Evolutionary conservation across 202 grass and related monocot genomes (phyloP).

Genomic region (Setaria italica): DNA sequence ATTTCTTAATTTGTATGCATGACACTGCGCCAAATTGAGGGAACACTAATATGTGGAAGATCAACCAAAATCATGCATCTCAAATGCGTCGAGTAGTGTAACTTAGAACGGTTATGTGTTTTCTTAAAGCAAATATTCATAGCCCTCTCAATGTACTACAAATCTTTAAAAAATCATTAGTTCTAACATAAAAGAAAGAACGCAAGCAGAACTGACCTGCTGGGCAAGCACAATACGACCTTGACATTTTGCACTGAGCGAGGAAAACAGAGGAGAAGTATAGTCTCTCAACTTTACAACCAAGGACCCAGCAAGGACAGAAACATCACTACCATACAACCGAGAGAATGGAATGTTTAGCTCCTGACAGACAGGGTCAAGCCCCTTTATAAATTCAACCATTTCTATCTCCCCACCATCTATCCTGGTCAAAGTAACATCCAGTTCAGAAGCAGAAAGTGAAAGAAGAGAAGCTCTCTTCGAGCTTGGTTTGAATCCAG

Average conservation of each 20-base stretch:
- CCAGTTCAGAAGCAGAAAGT: slow-evolving; percentile 82
- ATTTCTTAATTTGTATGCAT: not conserved
- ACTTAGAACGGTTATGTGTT: not conserved
- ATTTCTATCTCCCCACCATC: slow-evolving; percentile 75
- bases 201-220: slow-evolving; percentile 66
- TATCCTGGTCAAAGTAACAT: slow-evolving; percentile 84
- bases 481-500: slow-evolving; percentile 85
- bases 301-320: slow-evolving; percentile 79
- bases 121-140: not conserved
- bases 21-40: not conserved
- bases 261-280: slow-evolving; percentile 85
- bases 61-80: not conserved
- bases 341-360: slow-evolving; percentile 95
- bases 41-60: slow-evolving; percentile 16
- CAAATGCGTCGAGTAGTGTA: not conserved
- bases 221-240: slow-evolving; percentile 93
- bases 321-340: slow-evolving; percentile 91
- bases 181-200: slow-evolving; percentile 39
- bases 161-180: slow-evolving; percentile 15
- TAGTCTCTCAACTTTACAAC: slow-evolving; percentile 91
- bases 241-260: slow-evolving; percentile 75
- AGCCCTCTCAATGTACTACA: not conserved
- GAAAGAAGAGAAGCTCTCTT: slow-evolving; percentile 91
- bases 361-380: slow-evolving; percentile 81
- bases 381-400: slow-evolving; percentile 89